Evolutionary conservation across 2,329 filamentous ascomycete genomes (phyloP).

Genomic region (Fusarium veterinarium): DNA sequence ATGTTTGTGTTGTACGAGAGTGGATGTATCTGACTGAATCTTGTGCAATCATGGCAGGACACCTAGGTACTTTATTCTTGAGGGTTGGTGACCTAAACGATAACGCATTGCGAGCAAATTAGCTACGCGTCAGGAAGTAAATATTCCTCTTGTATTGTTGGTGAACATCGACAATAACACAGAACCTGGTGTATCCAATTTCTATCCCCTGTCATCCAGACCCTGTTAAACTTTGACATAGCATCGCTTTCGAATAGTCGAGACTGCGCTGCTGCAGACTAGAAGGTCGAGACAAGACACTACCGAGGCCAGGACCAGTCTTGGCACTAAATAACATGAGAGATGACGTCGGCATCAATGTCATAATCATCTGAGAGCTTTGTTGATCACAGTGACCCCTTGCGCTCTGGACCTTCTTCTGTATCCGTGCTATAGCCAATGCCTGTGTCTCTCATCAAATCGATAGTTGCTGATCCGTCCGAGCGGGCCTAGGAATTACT

Average conservation of each 20-base stretch:
- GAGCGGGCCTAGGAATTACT: not conserved
- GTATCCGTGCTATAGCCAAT: not conserved
- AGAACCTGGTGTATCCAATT: not conserved
- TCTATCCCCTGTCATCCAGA: slow-evolving; percentile 17
- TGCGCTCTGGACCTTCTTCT: slow-evolving; percentile 4
- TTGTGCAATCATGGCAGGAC: not conserved
- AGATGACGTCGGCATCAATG: slow-evolving; percentile 29
- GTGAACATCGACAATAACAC: too few relatives aligned
- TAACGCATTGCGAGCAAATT: not conserved
- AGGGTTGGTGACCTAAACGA: not conserved
- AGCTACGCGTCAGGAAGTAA: not conserved
- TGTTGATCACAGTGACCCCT: not conserved
- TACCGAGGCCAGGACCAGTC: slow-evolving; percentile 29
- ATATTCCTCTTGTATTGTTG: not conserved
- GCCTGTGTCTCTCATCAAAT: not conserved
- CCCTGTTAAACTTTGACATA: slow-evolving; percentile 22
- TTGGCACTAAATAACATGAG: slow-evolving; percentile 8
- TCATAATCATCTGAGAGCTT: slow-evolving; percentile 8
- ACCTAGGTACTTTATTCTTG: too few relatives aligned
- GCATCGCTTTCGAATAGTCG: slow-evolving; percentile 27
- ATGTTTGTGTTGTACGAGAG: slow-evolving; percentile 11
- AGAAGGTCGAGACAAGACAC: slow-evolving; percentile 34
- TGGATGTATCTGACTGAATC: not conserved
- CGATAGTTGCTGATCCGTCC: not conserved
- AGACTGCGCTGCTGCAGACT: slow-evolving; percentile 25